Percentiles rank a stretch among this genome's conserved stretches.
phyloP scores from a whole-genome alignment of 352 stramenopile genomes.

The Phytophthora sojae region DNA sequence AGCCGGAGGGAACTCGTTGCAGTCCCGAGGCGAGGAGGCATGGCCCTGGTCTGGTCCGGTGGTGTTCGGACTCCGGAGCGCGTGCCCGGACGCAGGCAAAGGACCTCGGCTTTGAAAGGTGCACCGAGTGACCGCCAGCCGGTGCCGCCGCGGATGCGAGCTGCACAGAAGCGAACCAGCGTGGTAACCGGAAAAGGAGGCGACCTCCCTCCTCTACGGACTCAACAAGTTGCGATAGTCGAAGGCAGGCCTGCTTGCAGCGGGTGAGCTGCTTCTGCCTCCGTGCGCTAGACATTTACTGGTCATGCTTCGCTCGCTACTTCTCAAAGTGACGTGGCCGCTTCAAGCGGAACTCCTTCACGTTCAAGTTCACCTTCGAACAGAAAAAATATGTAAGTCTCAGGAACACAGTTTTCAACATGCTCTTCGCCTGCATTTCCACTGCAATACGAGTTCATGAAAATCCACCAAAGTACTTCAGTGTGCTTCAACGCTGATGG shows the following conservation, averaged over 20 bases:
- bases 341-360: too few species aligned
- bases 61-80: slow-evolving; percentile 9
- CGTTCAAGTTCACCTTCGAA: too few species aligned
- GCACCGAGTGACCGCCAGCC: slow-evolving; percentile 22
- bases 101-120: slow-evolving; percentile 6
- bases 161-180: slow-evolving; percentile 27
- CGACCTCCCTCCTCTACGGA: slow-evolving; percentile 27
- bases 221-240: slow-evolving; percentile 24
- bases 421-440: too few species aligned
- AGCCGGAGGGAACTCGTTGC: slow-evolving; percentile 14
- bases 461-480: too few species aligned
- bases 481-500: too few species aligned
- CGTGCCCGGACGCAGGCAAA: not conserved
- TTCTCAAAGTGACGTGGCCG: too few species aligned
- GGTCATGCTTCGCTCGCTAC: not conserved
- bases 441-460: too few species aligned
- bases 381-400: too few species aligned
- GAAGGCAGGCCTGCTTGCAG: not conserved
- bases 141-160: slow-evolving; percentile 15
- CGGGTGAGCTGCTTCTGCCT: too few species aligned
- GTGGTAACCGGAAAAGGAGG: slow-evolving; percentile 22
- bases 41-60: slow-evolving; percentile 21
- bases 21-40: slow-evolving; percentile 18
- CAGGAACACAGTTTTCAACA: too few species aligned
- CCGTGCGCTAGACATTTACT: not conserved